Conservation (phyloP, 352 stramenopile genomes). For the Globisporangium cystogenes region DNA sequence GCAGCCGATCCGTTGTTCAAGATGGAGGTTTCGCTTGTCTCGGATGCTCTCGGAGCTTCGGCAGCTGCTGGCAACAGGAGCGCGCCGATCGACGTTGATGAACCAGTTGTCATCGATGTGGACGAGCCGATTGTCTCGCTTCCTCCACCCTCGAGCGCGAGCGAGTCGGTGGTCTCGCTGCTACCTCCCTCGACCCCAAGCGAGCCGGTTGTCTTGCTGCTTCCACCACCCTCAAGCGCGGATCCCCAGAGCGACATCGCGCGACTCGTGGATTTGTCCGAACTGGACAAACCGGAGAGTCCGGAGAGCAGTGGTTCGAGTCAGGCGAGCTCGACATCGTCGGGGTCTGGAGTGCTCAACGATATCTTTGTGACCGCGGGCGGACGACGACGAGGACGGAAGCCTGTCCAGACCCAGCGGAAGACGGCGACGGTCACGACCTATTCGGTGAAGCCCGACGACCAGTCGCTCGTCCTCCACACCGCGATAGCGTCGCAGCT, state of each 20-base stretch:
- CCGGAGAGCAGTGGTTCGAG: background rate
- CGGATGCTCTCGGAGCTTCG: too few species aligned
- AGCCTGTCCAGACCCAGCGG: constrained; percentile 9
- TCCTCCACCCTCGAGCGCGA: too few species aligned
- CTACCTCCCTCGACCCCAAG: too few species aligned
- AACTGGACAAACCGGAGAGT: background rate
- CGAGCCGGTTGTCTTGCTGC: too few species aligned
- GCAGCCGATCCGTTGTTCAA: too few species aligned
- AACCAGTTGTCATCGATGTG: background rate
- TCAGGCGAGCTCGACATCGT: background rate
- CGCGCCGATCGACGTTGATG: background rate
- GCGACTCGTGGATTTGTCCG: background rate
- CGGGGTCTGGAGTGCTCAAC: background rate
- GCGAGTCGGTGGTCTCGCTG: too few species aligned
- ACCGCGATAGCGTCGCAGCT: constrained; percentile 6
- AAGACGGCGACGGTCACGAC: background rate
- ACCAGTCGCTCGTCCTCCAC: background rate
- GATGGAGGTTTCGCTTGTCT: too few species aligned
- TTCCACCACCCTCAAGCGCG: background rate
- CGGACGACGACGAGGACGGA: constrained; percentile 11
- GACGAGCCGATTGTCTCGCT: too few species aligned
- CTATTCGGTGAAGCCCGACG: background rate
- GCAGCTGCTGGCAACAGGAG: too few species aligned
- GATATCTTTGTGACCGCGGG: background rate
- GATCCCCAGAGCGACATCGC: too few species aligned